Conservation (phyloP, 441 rosid species). For the Brassica hybrid region DNA sequence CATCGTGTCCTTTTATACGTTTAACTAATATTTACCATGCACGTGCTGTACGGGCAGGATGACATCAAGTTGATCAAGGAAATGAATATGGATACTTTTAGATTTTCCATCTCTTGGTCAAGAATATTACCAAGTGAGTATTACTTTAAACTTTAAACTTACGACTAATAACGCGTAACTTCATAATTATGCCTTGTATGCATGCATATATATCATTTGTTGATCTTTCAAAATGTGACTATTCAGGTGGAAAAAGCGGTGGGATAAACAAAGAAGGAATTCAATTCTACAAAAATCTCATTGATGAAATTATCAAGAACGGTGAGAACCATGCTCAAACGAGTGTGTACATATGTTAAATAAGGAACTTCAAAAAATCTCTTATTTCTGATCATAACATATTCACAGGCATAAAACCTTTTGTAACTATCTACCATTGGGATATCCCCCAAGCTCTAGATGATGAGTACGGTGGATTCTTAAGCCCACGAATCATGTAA, state of each 20-base stretch:
- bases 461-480: constrained; percentile 54
- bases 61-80: constrained; percentile 38
- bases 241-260: constrained; percentile 45
- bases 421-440: constrained; percentile 52
- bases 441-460: constrained; percentile 55
- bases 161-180: neutral
- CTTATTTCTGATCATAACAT: neutral
- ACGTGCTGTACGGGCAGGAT: constrained; percentile 27
- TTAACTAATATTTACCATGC: neutral
- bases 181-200: neutral
- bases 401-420: constrained; percentile 46
- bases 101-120: constrained; percentile 42
- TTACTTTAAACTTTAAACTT: neutral
- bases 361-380: neutral
- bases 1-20: neutral
- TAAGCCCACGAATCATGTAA: constrained; percentile 48
- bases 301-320: constrained; percentile 40
- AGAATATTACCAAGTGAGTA: constrained; percentile 30
- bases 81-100: constrained; percentile 40
- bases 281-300: constrained; percentile 44
- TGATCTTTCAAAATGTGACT: neutral
- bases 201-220: neutral
- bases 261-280: constrained; percentile 47
- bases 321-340: constrained; percentile 34
- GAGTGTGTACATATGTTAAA: neutral